Percentiles rank a stretch among this genome's conserved stretches.
phyloP scores from a whole-genome alignment of 1,139 yeast genomes.

The Candida anutae region DNA sequence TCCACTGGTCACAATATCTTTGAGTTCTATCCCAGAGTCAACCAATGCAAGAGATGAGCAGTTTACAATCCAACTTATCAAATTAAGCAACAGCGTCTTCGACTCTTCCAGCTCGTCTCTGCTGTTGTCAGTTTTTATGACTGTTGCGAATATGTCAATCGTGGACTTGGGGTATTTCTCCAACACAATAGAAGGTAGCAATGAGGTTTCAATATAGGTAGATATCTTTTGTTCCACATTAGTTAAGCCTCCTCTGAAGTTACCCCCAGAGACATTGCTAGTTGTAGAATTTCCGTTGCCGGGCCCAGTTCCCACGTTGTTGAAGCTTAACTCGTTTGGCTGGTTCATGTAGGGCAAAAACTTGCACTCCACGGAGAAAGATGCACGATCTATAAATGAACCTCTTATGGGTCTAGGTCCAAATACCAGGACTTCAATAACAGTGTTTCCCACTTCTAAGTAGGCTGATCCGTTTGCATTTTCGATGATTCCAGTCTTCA shows the following conservation, averaged over 20 bases:
- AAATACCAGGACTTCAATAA: conserved; percentile 65
- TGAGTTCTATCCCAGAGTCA: conserved; percentile 75
- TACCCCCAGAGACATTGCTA: conserved; percentile 14
- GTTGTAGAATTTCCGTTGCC: conserved; percentile 6
- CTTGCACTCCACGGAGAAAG: conserved; percentile 60
- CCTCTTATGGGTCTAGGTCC: conserved; percentile 89
- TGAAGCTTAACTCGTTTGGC: conserved; percentile 25
- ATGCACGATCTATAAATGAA: conserved; percentile 62
- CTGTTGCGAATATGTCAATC: conserved; percentile 69
- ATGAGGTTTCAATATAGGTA: conserved; percentile 49
- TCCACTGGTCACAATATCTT: conserved; percentile 74
- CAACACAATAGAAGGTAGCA: conserved; percentile 55
- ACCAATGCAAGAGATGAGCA: conserved; percentile 68
- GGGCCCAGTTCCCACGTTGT: no score
- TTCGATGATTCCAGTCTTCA: conserved; percentile 55
- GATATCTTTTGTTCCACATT: conserved; percentile 44
- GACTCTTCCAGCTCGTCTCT: conserved; percentile 17
- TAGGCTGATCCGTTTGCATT: conserved; percentile 84
- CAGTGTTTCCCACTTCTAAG: conserved; percentile 57
- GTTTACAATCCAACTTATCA: conserved; percentile 42
- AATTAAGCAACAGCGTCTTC: conserved; percentile 29
- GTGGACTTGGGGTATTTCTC: conserved; percentile 84
- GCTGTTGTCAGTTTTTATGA: conserved; percentile 37
- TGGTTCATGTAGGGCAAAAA: conserved; percentile 44
- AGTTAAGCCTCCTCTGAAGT: conserved; percentile 33